phyloP scores from a whole-genome alignment of 2,329 filamentous ascomycete genomes.

The Claviceps monticola region DNA sequence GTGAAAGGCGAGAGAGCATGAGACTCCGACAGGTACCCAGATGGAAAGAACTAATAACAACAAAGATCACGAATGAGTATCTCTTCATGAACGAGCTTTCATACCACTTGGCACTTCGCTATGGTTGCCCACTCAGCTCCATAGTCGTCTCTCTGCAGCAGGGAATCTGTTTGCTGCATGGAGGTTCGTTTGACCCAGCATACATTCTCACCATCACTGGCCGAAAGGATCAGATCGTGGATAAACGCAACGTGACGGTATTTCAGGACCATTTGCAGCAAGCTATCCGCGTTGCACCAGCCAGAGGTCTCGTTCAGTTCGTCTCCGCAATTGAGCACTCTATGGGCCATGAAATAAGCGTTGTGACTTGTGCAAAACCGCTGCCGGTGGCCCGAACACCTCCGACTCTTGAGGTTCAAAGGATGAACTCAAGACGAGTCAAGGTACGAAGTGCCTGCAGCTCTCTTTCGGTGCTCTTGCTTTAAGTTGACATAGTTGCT shows the following conservation, averaged over 20 bases:
- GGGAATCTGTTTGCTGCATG: slow-evolving; percentile 60
- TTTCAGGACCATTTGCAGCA: slow-evolving; percentile 65
- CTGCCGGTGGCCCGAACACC: neutral
- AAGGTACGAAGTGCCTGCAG: neutral
- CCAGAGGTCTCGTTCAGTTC: slow-evolving; percentile 63
- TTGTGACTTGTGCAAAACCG: slow-evolving; percentile 44
- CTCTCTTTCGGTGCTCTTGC: neutral
- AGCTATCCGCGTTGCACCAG: slow-evolving; percentile 48
- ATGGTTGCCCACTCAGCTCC: slow-evolving; percentile 57
- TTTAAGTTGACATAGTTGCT: neutral
- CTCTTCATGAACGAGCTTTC: slow-evolving; percentile 62
- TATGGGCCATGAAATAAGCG: slow-evolving; percentile 56
- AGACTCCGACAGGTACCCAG: neutral
- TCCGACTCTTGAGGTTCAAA: neutral
- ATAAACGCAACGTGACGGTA: slow-evolving; percentile 67
- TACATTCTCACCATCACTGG: slow-evolving; percentile 66
- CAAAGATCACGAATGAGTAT: slow-evolving; percentile 59
- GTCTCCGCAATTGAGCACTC: slow-evolving; percentile 56
- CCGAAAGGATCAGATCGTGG: slow-evolving; percentile 52
- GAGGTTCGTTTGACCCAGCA: slow-evolving; percentile 61
- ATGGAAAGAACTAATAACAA: neutral
- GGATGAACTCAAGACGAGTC: neutral
- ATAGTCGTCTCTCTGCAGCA: slow-evolving; percentile 68
- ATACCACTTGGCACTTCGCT: slow-evolving; percentile 58
- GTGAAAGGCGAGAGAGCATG: neutral